Evolutionary conservation across 352 stramenopile genomes (phyloP).

Genomic region (Phytophthora cactorum): DNA sequence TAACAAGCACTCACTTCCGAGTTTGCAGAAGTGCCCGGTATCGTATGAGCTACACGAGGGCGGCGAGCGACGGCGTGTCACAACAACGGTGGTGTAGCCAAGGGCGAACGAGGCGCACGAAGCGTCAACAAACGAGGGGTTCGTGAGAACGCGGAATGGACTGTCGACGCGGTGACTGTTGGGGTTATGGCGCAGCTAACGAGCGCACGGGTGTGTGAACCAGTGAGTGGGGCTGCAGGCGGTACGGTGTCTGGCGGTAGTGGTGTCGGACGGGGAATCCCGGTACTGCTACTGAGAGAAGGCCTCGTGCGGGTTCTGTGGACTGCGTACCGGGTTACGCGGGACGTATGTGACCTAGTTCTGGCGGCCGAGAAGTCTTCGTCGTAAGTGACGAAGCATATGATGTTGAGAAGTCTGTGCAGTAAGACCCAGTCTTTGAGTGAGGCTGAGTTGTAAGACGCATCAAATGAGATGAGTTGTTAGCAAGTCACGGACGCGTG

Average conservation of each 20-base stretch:
- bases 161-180: background rate
- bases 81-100: background rate
- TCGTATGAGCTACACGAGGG: background rate
- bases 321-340: background rate
- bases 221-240: background rate
- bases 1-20: background rate
- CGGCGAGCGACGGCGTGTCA: background rate
- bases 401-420: background rate
- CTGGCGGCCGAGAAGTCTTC: background rate
- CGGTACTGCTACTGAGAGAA: background rate
- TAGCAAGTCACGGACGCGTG: background rate
- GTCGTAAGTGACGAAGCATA: background rate
- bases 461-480: background rate
- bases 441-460: background rate
- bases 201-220: background rate
- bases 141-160: background rate
- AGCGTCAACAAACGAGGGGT: background rate
- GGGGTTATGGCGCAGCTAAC: background rate
- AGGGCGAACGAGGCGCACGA: background rate
- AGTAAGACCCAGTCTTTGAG: background rate
- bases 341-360: background rate
- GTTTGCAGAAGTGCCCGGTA: background rate
- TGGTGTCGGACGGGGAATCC: background rate
- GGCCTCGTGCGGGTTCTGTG: background rate
- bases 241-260: background rate